Evolutionary conservation across 1,139 yeast genomes (phyloP), one percentile per base, ranked within the genome.

Genomic region (Kodamaea arcana): DNA sequence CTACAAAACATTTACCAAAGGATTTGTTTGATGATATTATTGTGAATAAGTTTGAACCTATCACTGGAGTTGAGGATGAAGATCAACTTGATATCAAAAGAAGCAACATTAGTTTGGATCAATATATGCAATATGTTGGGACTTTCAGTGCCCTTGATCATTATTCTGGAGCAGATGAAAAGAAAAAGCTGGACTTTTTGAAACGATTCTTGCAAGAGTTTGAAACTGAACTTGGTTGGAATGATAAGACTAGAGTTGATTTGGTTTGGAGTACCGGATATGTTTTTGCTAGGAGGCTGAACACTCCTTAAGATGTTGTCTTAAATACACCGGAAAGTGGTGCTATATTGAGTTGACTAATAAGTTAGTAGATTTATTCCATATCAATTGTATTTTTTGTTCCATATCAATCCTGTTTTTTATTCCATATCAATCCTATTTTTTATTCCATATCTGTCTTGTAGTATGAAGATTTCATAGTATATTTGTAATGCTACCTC

Each of bases 261-360:
- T 44, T 65, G 31, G 65, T 58, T 7, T 69, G 68, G 67, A 63
- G 58, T 34, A 58, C 72, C 2, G 72, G 72, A 3, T 67, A 66
- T 42, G 60, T 65, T 0, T 62, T 67, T 32, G 35, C 62, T 37
- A 58, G 51, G 31, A 62, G 52, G 41, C n/a, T n/a, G n/a, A n/a
- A n/a, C n/a, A n/a, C n/a, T n/a, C n/a, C n/a, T n/a, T n/a, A n/a
- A n/a, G n/a, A n/a, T n/a, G n/a, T n/a, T n/a, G n/a, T n/a, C n/a
- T n/a, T n/a, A n/a, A n/a, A n/a, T n/a, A n/a, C n/a, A n/a, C n/a
- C n/a, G n/a, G n/a, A n/a, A n/a, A n/a, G n/a, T n/a, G n/a, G n/a
- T n/a, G n/a, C n/a, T n/a, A n/a, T n/a, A n/a, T n/a, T n/a, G n/a
- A n/a, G n/a, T n/a, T n/a, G n/a, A n/a, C n/a, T n/a, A n/a, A n/a